Conservation (phyloP, 2,329 filamentous ascomycete species). For the Dissoconium aciculare region DNA sequence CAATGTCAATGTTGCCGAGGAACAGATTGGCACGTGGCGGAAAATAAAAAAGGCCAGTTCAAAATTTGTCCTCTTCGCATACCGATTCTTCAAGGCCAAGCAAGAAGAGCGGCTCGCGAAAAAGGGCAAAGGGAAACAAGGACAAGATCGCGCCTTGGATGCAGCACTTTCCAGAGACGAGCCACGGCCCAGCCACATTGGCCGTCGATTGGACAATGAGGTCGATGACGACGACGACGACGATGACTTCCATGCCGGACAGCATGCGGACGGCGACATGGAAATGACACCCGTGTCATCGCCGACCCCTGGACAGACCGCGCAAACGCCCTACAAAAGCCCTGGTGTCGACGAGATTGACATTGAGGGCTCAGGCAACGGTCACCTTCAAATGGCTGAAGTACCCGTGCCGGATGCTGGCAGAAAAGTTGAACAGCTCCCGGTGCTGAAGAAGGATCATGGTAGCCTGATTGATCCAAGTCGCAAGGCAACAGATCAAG, state of each 20-base stretch:
- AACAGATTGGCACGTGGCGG: constrained; percentile 75
- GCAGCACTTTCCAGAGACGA: constrained; percentile 36
- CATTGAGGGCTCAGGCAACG: constrained; percentile 7
- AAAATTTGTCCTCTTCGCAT: constrained; percentile 42
- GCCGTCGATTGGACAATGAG: constrained; percentile 29
- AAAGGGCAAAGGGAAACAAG: constrained; percentile 35
- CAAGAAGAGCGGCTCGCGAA: constrained; percentile 27
- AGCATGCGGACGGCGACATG: constrained; percentile 49
- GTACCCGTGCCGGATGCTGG: constrained; percentile 16
- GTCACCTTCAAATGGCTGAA: constrained; percentile 14
- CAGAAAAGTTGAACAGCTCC: constrained; percentile 11
- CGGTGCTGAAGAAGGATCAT: constrained; percentile 37
- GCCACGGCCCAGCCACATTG: constrained; percentile 33
- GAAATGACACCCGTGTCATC: constrained; percentile 94
- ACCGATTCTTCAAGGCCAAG: constrained; percentile 30
- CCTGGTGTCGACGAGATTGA: constrained; percentile 1
- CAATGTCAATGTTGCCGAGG: constrained; percentile 84
- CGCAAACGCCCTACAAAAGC: constrained; percentile 11
- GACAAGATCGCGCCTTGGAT: constrained; percentile 31
- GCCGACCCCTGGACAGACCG: constrained; percentile 45
- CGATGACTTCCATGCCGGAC: constrained; percentile 20
- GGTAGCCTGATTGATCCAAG: constrained; percentile 62
- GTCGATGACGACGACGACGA: constrained; percentile 25
- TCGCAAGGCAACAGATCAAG: constrained; percentile 49
- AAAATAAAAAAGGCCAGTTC: constrained; percentile 79